phyloP scores from a whole-genome alignment of 345 rosid genomes.

The Laguncularia racemosa region DNA sequence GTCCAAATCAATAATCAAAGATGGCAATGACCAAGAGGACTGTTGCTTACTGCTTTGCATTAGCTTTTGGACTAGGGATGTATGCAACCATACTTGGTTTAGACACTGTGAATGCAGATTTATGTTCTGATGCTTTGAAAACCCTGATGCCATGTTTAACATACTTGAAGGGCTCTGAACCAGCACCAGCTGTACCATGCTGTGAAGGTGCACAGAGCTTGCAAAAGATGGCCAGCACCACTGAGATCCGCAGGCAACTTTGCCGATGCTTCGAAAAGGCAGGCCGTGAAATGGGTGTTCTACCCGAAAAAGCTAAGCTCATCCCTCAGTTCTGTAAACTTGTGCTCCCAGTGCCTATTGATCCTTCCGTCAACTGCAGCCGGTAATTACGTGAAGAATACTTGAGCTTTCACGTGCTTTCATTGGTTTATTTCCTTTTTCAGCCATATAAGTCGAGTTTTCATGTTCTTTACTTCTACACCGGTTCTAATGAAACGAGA shows the following conservation, averaged over 20 bases:
- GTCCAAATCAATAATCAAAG: too few species aligned
- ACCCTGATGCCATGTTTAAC: constrained; percentile 6
- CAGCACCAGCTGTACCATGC: not conserved
- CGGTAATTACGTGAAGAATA: constrained; percentile 5
- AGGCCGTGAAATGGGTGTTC: constrained; percentile 3
- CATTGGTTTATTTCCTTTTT: too few species aligned
- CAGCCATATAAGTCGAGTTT: too few species aligned
- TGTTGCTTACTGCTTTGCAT: too few species aligned
- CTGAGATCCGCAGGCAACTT: constrained; percentile 7
- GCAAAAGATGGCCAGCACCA: constrained; percentile 7
- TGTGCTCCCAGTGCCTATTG: constrained; percentile 12
- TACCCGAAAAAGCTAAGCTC: constrained; percentile 14
- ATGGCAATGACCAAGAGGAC: too few species aligned
- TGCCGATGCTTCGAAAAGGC: constrained; percentile 17
- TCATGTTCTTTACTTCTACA: too few species aligned
- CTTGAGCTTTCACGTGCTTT: too few species aligned
- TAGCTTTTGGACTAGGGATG: too few species aligned
- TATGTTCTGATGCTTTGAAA: not conserved
- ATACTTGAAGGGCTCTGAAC: not conserved
- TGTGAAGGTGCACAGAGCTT: not conserved
- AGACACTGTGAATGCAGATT: too few species aligned
- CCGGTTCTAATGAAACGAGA: too few species aligned
- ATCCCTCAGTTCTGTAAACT: constrained; percentile 16
- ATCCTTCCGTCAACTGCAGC: constrained; percentile 18
- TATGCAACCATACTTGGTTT: too few species aligned